phyloP scores from a whole-genome alignment of 306 rosid genomes.

The Dalbergia cultrata region DNA sequence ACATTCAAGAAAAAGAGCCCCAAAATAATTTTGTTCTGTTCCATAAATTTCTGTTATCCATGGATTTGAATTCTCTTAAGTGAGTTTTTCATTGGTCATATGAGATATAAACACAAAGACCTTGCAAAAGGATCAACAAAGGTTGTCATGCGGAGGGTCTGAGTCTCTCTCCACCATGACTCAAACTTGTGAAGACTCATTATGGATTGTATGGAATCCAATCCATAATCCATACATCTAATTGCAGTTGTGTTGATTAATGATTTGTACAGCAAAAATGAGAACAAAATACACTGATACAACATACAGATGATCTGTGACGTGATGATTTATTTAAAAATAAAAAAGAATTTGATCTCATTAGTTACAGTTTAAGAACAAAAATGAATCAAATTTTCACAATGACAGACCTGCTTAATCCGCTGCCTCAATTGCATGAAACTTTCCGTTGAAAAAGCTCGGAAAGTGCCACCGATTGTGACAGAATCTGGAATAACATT shows the following conservation, averaged over 20 bases:
- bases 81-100: not conserved
- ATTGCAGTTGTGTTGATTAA: slow-evolving; percentile 10
- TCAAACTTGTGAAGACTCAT: not conserved
- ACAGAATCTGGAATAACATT: slow-evolving; percentile 98
- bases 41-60: slow-evolving; percentile 19
- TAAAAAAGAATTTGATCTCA: not conserved
- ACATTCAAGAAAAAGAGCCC: slow-evolving; percentile 4
- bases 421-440: slow-evolving; percentile 69
- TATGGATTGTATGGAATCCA: not conserved
- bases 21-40: not conserved
- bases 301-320: slow-evolving; percentile 14
- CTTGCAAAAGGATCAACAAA: slow-evolving; percentile 15
- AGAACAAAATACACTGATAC: slow-evolving; percentile 24
- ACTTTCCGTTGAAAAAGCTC: slow-evolving; percentile 75
- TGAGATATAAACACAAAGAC: not conserved
- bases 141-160: not conserved
- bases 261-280: not conserved
- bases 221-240: slow-evolving; percentile 17
- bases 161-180: not conserved
- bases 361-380: slow-evolving; percentile 18
- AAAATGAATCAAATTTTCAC: slow-evolving; percentile 18
- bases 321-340: not conserved
- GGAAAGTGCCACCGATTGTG: slow-evolving; percentile 92
- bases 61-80: not conserved
- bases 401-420: slow-evolving; percentile 71